These are phyloP conservation scores for Chlamydomonas schloesseri DNA, from an alignment of 139 green algal genomes.

Conservation along the genomic window DNA sequence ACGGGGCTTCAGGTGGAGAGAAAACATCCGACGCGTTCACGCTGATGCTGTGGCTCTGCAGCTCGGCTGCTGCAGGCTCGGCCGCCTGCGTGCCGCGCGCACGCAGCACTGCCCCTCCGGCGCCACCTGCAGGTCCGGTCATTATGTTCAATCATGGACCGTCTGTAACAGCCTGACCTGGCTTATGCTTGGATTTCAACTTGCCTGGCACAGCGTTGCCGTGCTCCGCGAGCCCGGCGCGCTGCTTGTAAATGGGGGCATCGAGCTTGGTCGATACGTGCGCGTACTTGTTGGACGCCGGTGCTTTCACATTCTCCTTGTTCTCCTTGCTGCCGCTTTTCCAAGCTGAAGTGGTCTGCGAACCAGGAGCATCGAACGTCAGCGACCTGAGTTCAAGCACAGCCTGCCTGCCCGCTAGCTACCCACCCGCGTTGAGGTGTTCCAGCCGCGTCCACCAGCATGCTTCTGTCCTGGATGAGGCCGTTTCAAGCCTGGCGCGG, in stretches of 20 bases:
- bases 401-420: neutral
- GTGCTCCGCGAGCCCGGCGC: neutral
- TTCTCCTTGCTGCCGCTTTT: neutral
- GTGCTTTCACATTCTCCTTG: slow-evolving; percentile 18
- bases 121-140: too few relatives aligned
- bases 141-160: neutral
- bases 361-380: neutral
- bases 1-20: neutral
- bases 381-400: neutral
- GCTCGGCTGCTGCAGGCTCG: too few relatives aligned
- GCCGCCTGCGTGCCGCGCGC: too few relatives aligned
- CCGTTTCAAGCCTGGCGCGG: too few relatives aligned
- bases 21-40: neutral
- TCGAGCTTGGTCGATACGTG: neutral
- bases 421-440: slow-evolving; percentile 10
- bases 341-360: neutral
- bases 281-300: neutral
- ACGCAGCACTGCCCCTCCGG: too few relatives aligned
- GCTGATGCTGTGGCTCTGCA: too few relatives aligned
- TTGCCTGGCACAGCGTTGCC: neutral
- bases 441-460: neutral
- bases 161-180: neutral
- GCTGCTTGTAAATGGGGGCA: neutral
- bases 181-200: neutral
- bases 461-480: too few relatives aligned